Percentiles rank a stretch among this genome's conserved stretches.
These are phyloP conservation scores for Mitragyna speciosa DNA, from an alignment of 257 asterid species.

Conservation along the genomic window DNA sequence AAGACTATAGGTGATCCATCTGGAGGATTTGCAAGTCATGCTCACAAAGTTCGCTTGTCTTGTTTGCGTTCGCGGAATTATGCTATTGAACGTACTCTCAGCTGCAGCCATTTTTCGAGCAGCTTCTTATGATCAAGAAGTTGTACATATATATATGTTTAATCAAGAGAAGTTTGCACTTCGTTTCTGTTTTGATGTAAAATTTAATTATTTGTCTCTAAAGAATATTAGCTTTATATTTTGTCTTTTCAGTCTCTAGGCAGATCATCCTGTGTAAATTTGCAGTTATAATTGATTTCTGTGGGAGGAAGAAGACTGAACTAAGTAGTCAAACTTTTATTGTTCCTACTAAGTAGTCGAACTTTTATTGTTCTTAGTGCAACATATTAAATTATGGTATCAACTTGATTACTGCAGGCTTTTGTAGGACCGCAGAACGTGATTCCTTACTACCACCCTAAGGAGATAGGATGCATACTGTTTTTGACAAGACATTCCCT, in stretches of 20 bases:
- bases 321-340: background rate
- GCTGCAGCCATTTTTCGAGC: slow-evolving; percentile 42
- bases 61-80: slow-evolving; percentile 9
- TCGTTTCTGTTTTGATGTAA: slow-evolving; percentile 19
- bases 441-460: background rate
- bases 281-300: slow-evolving; percentile 11
- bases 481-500: slow-evolving; percentile 9
- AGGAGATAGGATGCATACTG: background rate
- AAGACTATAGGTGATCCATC: slow-evolving; percentile 5
- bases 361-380: background rate
- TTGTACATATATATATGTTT: slow-evolving; percentile 39
- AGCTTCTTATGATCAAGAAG: slow-evolving; percentile 40
- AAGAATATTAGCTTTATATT: background rate
- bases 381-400: too few species aligned
- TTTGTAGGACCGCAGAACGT: background rate
- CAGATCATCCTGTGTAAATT: slow-evolving; percentile 7
- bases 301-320: background rate
- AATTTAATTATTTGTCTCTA: slow-evolving; percentile 8
- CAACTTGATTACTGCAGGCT: background rate
- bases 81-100: slow-evolving; percentile 24
- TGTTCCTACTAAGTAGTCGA: background rate
- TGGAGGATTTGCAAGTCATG: slow-evolving; percentile 4
- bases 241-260: background rate
- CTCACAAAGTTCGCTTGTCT: slow-evolving; percentile 12
- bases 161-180: slow-evolving; percentile 43